These are phyloP conservation scores for Metschnikowia vanudenii DNA, from an alignment of 805 yeast genomes.

Conservation along the genomic window DNA sequence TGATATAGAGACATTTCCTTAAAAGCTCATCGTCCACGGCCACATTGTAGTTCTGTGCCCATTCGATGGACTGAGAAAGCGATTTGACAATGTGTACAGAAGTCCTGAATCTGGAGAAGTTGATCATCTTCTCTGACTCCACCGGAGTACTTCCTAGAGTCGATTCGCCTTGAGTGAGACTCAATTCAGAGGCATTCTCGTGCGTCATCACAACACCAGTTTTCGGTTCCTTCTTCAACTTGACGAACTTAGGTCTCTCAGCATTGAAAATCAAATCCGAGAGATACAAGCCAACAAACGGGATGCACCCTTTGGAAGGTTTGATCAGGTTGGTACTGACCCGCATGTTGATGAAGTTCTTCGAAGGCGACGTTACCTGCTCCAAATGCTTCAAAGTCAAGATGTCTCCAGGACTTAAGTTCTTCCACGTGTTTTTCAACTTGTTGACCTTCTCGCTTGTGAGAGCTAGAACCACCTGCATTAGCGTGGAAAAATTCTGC, in stretches of 20 bases:
- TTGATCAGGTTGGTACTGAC: conserved; percentile 57
- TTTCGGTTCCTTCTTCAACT: conserved; percentile 14
- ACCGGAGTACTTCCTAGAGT: conserved; percentile 7
- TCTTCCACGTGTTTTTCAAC: conserved; percentile 70
- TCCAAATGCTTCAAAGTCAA: conserved; percentile 66
- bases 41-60: conserved; percentile 70
- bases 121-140: conserved; percentile 50
- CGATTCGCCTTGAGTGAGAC: conserved; percentile 14
- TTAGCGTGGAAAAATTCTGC: conserved; percentile 83
- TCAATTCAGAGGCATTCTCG: conserved; percentile 9
- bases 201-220: conserved; percentile 1
- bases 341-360: conserved; percentile 69
- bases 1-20: conserved; percentile 81
- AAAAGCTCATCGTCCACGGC: conserved; percentile 59
- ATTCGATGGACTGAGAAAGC: conserved; percentile 77
- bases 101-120: conserved; percentile 74
- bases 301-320: conserved; percentile 76
- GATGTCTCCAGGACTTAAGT: conserved; percentile 69
- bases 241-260: conserved; percentile 53
- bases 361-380: conserved; percentile 67
- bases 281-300: conserved; percentile 83
- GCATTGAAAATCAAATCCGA: conserved; percentile 79
- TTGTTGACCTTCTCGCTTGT: conserved; percentile 61
- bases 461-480: conserved; percentile 83
- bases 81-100: conserved; percentile 76